Conservation (phyloP, 768 basidiomycete genomes). For the Chalciporus chontae region DNA sequence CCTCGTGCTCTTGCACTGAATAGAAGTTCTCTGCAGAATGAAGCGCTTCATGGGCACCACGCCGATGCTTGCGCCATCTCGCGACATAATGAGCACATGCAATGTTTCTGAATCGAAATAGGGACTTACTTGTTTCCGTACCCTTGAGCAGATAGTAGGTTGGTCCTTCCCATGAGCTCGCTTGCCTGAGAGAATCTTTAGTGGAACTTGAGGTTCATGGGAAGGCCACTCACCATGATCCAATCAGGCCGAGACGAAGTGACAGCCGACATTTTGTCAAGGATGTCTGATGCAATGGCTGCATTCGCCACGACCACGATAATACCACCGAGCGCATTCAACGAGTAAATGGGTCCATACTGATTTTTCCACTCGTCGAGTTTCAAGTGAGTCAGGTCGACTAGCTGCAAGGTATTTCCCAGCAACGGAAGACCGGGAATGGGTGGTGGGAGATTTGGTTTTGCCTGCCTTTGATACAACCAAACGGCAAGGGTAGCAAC, state of each 20-base stretch:
- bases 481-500: background rate
- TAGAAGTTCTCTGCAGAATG: background rate
- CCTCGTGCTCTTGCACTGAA: slow-evolving; percentile 8
- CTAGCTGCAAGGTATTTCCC: slow-evolving; percentile 4
- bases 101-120: background rate
- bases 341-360: slow-evolving; percentile 8
- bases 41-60: slow-evolving; percentile 5
- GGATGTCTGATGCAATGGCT: slow-evolving; percentile 5
- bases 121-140: slow-evolving; percentile 10
- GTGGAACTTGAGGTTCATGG: background rate
- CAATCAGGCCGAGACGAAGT: slow-evolving; percentile 8
- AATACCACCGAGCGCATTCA: slow-evolving; percentile 3
- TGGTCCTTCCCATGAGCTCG: slow-evolving; percentile 5
- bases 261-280: slow-evolving; percentile 8
- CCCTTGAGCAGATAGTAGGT: slow-evolving; percentile 4
- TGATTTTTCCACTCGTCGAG: slow-evolving; percentile 10
- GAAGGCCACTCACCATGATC: slow-evolving; percentile 4
- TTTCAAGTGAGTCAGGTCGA: slow-evolving; percentile 4
- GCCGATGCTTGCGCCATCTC: slow-evolving; percentile 7
- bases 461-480: background rate
- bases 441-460: slow-evolving; percentile 5
- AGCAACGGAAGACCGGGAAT: slow-evolving; percentile 5
- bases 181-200: background rate
- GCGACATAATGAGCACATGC: background rate
- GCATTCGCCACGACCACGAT: slow-evolving; percentile 12